phyloP scores from a whole-genome alignment of 495 filamentous ascomycete species.

The Gamarada debralockiae region DNA sequence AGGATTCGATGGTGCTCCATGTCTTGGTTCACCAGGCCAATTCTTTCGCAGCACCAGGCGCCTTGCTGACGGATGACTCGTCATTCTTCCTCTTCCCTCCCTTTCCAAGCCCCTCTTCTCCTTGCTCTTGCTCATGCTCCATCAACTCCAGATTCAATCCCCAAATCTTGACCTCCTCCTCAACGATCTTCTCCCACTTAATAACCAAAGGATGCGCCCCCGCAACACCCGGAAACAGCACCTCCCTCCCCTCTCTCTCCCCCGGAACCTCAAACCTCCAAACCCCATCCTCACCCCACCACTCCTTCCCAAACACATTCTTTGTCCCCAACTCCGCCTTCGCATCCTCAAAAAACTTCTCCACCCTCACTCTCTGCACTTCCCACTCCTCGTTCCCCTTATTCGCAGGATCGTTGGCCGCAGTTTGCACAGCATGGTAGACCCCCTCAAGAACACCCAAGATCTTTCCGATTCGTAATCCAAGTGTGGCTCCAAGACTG shows the following conservation, averaged over 20 bases:
- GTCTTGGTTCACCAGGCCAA: conserved; percentile 21
- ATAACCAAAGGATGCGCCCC: conserved; percentile 54
- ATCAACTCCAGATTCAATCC: conserved; percentile 33
- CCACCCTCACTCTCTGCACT: conserved; percentile 30
- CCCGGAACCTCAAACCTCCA: conserved; percentile 55
- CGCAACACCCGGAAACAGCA: conserved; percentile 50
- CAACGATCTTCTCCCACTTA: conserved; percentile 48
- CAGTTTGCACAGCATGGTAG: conserved; percentile 27
- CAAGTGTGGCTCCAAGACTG: conserved; percentile 71
- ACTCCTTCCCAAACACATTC: conserved; percentile 58
- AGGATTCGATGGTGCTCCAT: too few relatives aligned
- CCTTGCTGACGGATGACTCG: neutral
- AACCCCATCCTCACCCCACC: conserved; percentile 55
- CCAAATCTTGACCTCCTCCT: conserved; percentile 38
- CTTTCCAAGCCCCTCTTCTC: neutral
- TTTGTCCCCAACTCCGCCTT: conserved; percentile 56
- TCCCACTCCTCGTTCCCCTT: conserved; percentile 21
- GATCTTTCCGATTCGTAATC: conserved; percentile 63
- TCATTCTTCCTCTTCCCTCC: neutral
- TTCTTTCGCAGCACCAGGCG: conserved; percentile 7
- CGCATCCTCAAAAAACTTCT: conserved; percentile 46
- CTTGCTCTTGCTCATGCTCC: conserved; percentile 3
- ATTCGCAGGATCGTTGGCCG: neutral
- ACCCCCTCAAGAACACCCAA: conserved; percentile 71
- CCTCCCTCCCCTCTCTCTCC: conserved; percentile 30